These are phyloP conservation scores for Annulohypoxylon maeteangense DNA, from an alignment of 495 filamentous ascomycete species.

Conservation along the genomic window DNA sequence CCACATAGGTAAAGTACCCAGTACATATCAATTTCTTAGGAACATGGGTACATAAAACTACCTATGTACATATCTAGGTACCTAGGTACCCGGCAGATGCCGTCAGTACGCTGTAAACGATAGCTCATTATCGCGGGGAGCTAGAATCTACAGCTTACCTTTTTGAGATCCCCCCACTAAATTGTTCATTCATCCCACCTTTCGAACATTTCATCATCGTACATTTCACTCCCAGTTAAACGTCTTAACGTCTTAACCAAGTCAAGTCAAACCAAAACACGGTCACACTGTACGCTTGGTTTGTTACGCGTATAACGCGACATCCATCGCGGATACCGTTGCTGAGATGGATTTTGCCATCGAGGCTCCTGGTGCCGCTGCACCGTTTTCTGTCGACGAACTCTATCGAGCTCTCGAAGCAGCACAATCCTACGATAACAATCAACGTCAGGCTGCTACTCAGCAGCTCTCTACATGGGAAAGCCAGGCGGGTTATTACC, in stretches of 20 bases:
- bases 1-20: background rate
- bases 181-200: constrained; percentile 8
- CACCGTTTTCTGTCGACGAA: constrained; percentile 67
- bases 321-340: constrained; percentile 3
- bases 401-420: constrained; percentile 76
- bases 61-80: background rate
- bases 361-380: constrained; percentile 64
- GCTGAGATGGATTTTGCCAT: constrained; percentile 62
- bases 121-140: background rate
- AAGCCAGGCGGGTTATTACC: constrained; percentile 75
- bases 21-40: background rate
- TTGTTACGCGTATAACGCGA: background rate
- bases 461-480: constrained; percentile 91
- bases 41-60: background rate
- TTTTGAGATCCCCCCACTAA: background rate
- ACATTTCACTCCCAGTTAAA: background rate
- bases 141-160: background rate
- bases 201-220: constrained; percentile 8
- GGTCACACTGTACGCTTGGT: background rate
- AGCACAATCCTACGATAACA: constrained; percentile 77
- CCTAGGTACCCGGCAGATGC: background rate
- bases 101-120: background rate
- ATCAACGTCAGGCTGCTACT: constrained; percentile 79
- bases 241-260: background rate
- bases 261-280: background rate